These are phyloP conservation scores for Russula sp. DNA, from an alignment of 768 basidiomycete genomes.

Conservation along the genomic window DNA sequence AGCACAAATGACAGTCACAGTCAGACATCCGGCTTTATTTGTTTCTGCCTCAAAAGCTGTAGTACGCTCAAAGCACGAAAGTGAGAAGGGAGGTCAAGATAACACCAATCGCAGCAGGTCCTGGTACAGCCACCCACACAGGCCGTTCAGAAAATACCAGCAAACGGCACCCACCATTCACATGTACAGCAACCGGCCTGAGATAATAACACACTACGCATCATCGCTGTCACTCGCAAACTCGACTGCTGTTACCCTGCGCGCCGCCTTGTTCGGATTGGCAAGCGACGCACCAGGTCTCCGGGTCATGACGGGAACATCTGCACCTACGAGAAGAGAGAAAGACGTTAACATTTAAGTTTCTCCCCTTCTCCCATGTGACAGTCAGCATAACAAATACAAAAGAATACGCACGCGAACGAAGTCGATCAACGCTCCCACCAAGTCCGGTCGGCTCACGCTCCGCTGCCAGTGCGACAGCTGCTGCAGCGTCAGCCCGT, in stretches of 20 bases:
- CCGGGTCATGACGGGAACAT: conserved; percentile 6
- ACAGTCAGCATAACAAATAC: too few relatives aligned
- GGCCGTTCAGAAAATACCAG: too few relatives aligned
- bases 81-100: too few relatives aligned
- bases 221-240: conserved; percentile 25
- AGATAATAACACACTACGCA: neutral
- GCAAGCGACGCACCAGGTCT: conserved; percentile 23
- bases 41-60: too few relatives aligned
- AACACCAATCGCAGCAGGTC: too few relatives aligned
- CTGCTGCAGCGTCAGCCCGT: conserved; percentile 14
- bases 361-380: neutral
- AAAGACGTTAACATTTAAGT: too few relatives aligned
- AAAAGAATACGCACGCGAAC: conserved; percentile 10
- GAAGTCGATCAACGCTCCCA: conserved; percentile 18
- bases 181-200: too few relatives aligned
- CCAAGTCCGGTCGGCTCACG: conserved; percentile 10
- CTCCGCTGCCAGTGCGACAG: conserved; percentile 15
- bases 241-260: conserved; percentile 19
- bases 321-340: conserved; percentile 3
- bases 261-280: conserved; percentile 25
- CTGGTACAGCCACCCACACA: too few relatives aligned
- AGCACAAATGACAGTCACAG: too few relatives aligned
- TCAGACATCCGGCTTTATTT: too few relatives aligned
- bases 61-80: too few relatives aligned
- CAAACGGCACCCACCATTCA: too few relatives aligned